phyloP scores from a whole-genome alignment of 306 rosid species.

The Erythrophleum fordii region DNA sequence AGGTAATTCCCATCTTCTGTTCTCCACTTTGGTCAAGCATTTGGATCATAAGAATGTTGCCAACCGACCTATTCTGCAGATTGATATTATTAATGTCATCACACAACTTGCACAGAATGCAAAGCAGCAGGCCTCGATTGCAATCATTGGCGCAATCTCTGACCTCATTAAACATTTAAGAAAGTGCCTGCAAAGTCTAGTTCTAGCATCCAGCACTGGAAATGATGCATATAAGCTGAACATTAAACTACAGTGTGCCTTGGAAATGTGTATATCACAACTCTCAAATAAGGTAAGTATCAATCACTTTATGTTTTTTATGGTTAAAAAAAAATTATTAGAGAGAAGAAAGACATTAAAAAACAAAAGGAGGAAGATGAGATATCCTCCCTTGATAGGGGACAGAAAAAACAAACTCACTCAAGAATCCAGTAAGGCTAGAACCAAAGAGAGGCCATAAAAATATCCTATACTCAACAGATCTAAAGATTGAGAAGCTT shows the following conservation, averaged over 20 bases:
- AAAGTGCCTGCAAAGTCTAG: conserved; percentile 71
- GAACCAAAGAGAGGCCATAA: not conserved
- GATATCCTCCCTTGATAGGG: not conserved
- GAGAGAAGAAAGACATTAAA: not conserved
- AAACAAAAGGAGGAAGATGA: not conserved
- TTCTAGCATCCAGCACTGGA: conserved; percentile 55
- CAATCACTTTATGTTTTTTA: conserved; percentile 2
- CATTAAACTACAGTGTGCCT: conserved; percentile 66
- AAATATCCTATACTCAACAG: not conserved
- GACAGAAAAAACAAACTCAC: not conserved
- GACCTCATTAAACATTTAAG: conserved; percentile 84
- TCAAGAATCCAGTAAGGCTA: not conserved
- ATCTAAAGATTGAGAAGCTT: not conserved
- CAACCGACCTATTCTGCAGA: conserved; percentile 72
- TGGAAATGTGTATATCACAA: conserved; percentile 75
- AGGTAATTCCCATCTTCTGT: conserved; percentile 72
- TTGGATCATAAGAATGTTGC: conserved; percentile 92
- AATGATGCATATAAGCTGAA: conserved; percentile 54
- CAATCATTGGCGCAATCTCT: conserved; percentile 73
- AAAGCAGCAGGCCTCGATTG: conserved; percentile 67
- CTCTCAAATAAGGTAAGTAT: conserved; percentile 72
- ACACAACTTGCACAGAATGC: conserved; percentile 72
- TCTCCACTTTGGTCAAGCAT: conserved; percentile 90
- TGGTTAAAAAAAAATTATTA: not conserved
- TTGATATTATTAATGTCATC: conserved; percentile 62